phyloP scores from a whole-genome alignment of 805 yeast species.

The Saturnispora ahearnii region DNA sequence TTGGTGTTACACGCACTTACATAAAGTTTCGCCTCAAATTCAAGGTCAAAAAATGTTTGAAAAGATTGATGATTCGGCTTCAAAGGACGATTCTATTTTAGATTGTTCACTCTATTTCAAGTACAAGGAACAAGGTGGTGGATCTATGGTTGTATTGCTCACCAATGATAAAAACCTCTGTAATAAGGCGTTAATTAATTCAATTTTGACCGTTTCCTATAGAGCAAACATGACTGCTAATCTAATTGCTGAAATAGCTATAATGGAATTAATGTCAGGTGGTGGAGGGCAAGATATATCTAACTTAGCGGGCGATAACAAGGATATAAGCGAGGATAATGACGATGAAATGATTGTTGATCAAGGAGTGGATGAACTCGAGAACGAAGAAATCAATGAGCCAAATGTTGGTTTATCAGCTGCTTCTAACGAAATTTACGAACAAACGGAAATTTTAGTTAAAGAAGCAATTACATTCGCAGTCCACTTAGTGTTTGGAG shows the following conservation, averaged over 20 bases:
- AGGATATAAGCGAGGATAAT: background rate
- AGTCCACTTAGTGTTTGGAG: slow-evolving; percentile 48
- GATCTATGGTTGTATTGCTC: slow-evolving; percentile 45
- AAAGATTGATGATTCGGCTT: slow-evolving; percentile 34
- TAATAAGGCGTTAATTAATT: slow-evolving; percentile 62
- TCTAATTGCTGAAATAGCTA: slow-evolving; percentile 34
- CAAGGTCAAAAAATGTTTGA: slow-evolving; percentile 59
- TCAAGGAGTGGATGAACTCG: slow-evolving; percentile 3
- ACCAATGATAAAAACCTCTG: slow-evolving; percentile 85
- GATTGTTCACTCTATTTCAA: slow-evolving; percentile 73
- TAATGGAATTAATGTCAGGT: slow-evolving; percentile 24
- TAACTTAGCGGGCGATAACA: slow-evolving; percentile 8
- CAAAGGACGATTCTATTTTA: slow-evolving; percentile 73
- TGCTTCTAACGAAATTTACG: slow-evolving; percentile 18
- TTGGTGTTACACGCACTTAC: slow-evolving; percentile 63
- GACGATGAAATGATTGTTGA: slow-evolving; percentile 14
- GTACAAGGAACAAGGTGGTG: slow-evolving; percentile 21
- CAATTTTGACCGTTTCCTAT: slow-evolving; percentile 52
- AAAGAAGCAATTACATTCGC: slow-evolving; percentile 41
- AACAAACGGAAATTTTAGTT: slow-evolving; percentile 34
- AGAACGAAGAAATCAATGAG: background rate
- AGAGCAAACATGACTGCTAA: slow-evolving; percentile 36
- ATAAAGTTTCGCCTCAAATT: slow-evolving; percentile 40
- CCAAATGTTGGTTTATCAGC: background rate
- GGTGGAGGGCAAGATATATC: background rate